Base-by-base conservation (phyloP, 345 rosid species). In the Luvunga scandens region DNA sequence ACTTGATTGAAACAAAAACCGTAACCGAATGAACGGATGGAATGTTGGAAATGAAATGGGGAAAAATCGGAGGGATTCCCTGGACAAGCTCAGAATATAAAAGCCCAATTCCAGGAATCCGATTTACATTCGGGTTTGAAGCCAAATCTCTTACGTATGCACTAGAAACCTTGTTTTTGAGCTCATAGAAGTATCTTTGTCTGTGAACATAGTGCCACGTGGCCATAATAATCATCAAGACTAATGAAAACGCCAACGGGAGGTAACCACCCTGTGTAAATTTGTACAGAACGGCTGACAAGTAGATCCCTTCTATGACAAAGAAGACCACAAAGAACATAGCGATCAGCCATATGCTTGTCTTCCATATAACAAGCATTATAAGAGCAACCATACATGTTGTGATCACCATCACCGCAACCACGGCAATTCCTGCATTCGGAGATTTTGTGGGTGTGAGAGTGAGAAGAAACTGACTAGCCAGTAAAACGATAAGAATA, bases 311-410 rank as follows among this genome's bases (percentile, higher is more conserved):
- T 79, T 89, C 97, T 2, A 92, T 73, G 14, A 78, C 7, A 0
- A 85, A 73, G 57, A 89, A 89, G 22, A 79, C 72, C 0, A 84
- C 19, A 31, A 86, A 81, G 87, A 89, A 92, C 39, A 87, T 39
- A 25, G 22, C 71, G 4, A 87, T 70, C 86, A 82, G 83, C 68
- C 78, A 60, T 18, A 89, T 80, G 45, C 80, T 88, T 5, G 86
- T 88, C 86, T 86, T 92, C 98, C 95, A 92, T 68, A 89, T 84
- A 30, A 93, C 75, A 0, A 93, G 81, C 98, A 92, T 93, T 73
- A 92, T 90, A 25, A 89, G 88, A 16, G 87, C 69, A 22, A 90
- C 79, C 89, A 93, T 64, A 34, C 78, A 48, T 19, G 98, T 89
- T 12, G 95, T 93, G 53, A 90, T 87, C 53, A 87, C 77, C 91